Evolutionary conservation across 2,329 filamentous ascomycete genomes (phyloP), one percentile per base, ranked within the genome.

Genomic region (Fusarium buxicola): DNA sequence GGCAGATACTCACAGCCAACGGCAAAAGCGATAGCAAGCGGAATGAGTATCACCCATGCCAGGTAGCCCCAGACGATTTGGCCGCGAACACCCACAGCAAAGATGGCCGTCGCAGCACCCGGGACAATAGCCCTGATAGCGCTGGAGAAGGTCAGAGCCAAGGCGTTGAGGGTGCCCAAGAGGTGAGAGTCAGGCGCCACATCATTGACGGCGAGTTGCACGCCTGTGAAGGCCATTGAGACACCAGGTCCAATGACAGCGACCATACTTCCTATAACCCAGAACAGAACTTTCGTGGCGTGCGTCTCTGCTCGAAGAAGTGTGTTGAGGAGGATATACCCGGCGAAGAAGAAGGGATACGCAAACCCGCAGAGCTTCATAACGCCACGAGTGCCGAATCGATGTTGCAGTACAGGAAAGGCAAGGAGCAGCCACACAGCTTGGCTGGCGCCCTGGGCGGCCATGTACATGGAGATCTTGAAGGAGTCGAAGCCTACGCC

Each of bases 161-260:
- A 51, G 12, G 89, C 88, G 66, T 94, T 94, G 25, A 95, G 77
- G 0, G 86, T 92, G 0, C 89, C 91, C 9, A 94, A 78, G 0
- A 86, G 84, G 36, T 81, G 79, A 2, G 86, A 82, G 9, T 82
- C 86, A 0, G 92, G 92, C 0, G 88, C 83, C 3, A 90, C 85
- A 55, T 94, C 90, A 73, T 94, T 94, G 28, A 94, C 71, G 1
- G 87, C 86, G 8, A 94, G 85, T 78, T 94, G 90, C 1, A 89
- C 82, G 2, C 82, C 87, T 1, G 89, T 93, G 70, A 90, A 91
- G 2, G 83, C 80, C 89, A 92, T 92, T 44, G 82, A 82, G 0
- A 91, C 84, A 2, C 87, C 86, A 11, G 82, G 82, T 0, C 88
- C 89, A 8, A 77, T 9, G 0, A 91, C n/a, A 0, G 79, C 76